Percentiles rank a stretch among this genome's conserved stretches.
These are phyloP conservation scores for Globisporangium viniferum DNA, from an alignment of 352 stramenopile species.

Conservation along the genomic window DNA sequence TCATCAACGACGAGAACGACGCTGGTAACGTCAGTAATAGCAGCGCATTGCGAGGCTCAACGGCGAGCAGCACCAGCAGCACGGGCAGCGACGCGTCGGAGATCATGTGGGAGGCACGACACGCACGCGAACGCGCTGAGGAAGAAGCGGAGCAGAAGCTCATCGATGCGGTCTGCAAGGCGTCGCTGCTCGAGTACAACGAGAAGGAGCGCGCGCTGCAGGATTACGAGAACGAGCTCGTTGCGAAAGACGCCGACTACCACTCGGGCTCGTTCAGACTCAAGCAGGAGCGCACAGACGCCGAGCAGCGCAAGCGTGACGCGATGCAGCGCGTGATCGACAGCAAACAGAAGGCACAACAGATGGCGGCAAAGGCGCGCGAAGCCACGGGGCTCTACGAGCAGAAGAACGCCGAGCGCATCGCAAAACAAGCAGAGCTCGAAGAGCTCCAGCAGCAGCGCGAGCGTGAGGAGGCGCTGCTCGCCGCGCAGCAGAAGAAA, in stretches of 20 bases:
- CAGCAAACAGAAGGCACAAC: slow-evolving; percentile 53
- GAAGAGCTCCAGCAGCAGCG: slow-evolving; percentile 39
- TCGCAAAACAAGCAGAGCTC: slow-evolving; percentile 48
- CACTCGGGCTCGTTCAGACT: slow-evolving; percentile 35
- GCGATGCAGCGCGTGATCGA: slow-evolving; percentile 79
- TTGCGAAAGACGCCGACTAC: slow-evolving; percentile 25
- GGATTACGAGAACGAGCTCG: slow-evolving; percentile 42
- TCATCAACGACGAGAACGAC: slow-evolving; percentile 5
- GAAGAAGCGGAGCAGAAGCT: slow-evolving; percentile 67
- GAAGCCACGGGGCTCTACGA: slow-evolving; percentile 59
- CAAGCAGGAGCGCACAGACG: slow-evolving; percentile 35
- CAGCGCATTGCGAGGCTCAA: slow-evolving; percentile 10
- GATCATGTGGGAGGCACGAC: slow-evolving; percentile 64
- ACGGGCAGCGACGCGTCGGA: slow-evolving; percentile 25
- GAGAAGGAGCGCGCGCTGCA: slow-evolving; percentile 61
- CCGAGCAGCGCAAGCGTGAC: slow-evolving; percentile 56
- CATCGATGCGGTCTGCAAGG: slow-evolving; percentile 73
- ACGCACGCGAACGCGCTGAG: slow-evolving; percentile 46
- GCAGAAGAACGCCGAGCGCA: slow-evolving; percentile 49
- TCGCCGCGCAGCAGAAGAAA: slow-evolving; percentile 50
- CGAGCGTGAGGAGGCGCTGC: slow-evolving; percentile 41
- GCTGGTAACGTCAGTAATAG: neutral
- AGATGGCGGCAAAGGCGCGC: slow-evolving; percentile 62
- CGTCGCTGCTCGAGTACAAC: slow-evolving; percentile 72
- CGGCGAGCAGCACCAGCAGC: neutral